Evolutionary conservation across 169 alveolate species (phyloP).

Genomic region (Perkinsus olseni): DNA sequence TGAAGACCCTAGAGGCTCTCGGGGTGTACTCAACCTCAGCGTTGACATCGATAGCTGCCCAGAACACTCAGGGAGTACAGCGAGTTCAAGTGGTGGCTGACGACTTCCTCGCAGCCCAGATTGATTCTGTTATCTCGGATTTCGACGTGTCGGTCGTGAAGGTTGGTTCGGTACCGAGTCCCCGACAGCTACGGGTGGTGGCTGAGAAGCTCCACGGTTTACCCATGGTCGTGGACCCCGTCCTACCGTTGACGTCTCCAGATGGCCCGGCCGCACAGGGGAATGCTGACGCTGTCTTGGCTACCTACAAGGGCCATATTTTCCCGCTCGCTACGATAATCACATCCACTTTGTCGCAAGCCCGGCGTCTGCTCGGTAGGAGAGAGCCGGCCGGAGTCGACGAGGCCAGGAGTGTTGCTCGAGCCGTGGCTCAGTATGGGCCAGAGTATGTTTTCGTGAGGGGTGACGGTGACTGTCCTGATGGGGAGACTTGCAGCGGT

Average conservation of each 20-base stretch:
- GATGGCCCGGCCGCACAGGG: neutral
- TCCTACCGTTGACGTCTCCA: neutral
- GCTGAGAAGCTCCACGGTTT: neutral
- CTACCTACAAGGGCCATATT: neutral
- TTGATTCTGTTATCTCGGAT: neutral
- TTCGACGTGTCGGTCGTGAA: neutral
- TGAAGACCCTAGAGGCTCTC: constrained; percentile 22
- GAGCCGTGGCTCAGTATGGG: neutral
- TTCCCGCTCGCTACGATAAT: neutral
- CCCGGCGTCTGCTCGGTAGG: neutral
- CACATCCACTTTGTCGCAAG: neutral
- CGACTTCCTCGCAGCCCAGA: neutral
- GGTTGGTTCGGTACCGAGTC: neutral
- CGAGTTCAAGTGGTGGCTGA: neutral
- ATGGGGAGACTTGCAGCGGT: neutral
- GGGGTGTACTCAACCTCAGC: constrained; percentile 26
- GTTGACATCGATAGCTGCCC: constrained; percentile 26
- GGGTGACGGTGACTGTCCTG: neutral
- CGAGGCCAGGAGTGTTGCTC: neutral
- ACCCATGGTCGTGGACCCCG: neutral
- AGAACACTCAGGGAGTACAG: constrained; percentile 13
- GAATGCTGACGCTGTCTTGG: neutral
- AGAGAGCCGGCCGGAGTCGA: neutral
- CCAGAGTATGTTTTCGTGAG: neutral
- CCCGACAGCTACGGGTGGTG: neutral